Conservation (phyloP, 2,329 filamentous ascomycete genomes). For the Fusarium sp. region DNA sequence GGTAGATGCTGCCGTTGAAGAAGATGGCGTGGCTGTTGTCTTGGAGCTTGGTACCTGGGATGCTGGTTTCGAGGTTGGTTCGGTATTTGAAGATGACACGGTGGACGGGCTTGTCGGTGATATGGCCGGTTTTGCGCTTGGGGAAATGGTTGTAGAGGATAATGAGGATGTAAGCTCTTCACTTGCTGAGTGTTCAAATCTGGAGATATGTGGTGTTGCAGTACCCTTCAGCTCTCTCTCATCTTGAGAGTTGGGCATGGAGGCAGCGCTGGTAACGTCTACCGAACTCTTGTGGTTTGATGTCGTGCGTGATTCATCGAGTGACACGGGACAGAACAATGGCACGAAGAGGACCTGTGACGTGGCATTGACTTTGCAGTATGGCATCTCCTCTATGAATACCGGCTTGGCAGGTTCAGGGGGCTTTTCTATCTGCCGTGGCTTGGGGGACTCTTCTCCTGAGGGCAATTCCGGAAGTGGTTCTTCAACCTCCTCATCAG, state of each 20-base stretch:
- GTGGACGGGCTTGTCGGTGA: constrained; percentile 38
- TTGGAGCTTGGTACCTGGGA: constrained; percentile 28
- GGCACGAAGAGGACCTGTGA: constrained; percentile 23
- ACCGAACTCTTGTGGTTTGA: constrained; percentile 10
- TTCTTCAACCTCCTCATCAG: constrained; percentile 36
- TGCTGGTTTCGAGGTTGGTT: constrained; percentile 24
- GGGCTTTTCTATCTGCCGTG: constrained; percentile 2
- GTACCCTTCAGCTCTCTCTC: constrained; percentile 27
- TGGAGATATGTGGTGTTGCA: constrained; percentile 21
- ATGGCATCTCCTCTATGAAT: constrained; percentile 16
- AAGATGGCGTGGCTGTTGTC: constrained; percentile 21
- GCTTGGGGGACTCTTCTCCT: constrained; percentile 12
- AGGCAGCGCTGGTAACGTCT: constrained; percentile 9
- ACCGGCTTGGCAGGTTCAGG: neutral
- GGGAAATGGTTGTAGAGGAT: constrained; percentile 21
- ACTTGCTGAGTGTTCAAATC: constrained; percentile 17
- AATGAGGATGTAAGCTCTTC: constrained; percentile 34
- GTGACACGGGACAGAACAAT: constrained; percentile 25
- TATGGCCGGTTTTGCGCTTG: constrained; percentile 33
- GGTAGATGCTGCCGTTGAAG: constrained; percentile 12
- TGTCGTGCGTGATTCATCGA: constrained; percentile 6
- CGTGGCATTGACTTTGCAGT: constrained; percentile 16
- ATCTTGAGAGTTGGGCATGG: constrained; percentile 12
- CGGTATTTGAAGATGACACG: constrained; percentile 29
- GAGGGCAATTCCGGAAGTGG: constrained; percentile 17